Percentiles rank a stretch among this genome's conserved stretches.
Evolutionary conservation across 2,329 filamentous ascomycete genomes (phyloP).

Genomic region (Hypoxylon sp.): DNA sequence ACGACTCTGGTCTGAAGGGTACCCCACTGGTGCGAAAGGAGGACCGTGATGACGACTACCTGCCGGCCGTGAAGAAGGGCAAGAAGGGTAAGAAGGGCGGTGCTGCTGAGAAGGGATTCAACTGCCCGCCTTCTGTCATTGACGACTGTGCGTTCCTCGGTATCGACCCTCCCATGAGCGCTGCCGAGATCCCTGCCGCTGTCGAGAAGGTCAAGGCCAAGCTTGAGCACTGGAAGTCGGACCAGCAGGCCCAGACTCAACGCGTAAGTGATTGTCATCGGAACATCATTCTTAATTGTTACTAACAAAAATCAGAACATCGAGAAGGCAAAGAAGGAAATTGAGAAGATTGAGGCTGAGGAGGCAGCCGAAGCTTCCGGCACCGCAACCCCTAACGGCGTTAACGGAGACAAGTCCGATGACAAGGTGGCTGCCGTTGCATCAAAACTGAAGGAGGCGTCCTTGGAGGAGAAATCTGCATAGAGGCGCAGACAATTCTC

Average conservation of each 20-base stretch:
- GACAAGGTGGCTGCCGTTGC: conserved; percentile 69
- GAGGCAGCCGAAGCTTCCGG: conserved; percentile 66
- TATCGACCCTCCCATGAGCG: conserved; percentile 89
- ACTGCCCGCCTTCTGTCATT: conserved; percentile 89
- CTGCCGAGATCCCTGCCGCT: conserved; percentile 82
- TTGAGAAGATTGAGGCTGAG: conserved; percentile 85
- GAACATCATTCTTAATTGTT: conserved; percentile 11
- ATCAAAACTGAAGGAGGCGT: conserved; percentile 66
- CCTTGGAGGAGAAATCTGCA: conserved; percentile 68
- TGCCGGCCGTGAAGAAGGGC: conserved; percentile 84
- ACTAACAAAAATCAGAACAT: conserved; percentile 79
- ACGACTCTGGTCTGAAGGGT: conserved; percentile 87
- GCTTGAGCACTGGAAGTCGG: conserved; percentile 89
- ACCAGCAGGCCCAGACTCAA: conserved; percentile 91
- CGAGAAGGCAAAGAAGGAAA: conserved; percentile 95
- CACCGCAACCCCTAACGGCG: conserved; percentile 61
- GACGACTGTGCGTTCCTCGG: conserved; percentile 89
- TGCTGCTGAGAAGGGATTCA: conserved; percentile 69
- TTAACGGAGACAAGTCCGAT: conserved; percentile 63
- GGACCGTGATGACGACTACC: conserved; percentile 88
- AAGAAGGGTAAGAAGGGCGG: conserved; percentile 87
- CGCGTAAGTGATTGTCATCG: conserved; percentile 73
- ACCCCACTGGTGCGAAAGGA: conserved; percentile 88
- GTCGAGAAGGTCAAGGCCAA: conserved; percentile 94
- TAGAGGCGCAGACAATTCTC: conserved; percentile 55